phyloP scores from a whole-genome alignment of 345 rosid species.

The Excoecaria cochinchinensis region DNA sequence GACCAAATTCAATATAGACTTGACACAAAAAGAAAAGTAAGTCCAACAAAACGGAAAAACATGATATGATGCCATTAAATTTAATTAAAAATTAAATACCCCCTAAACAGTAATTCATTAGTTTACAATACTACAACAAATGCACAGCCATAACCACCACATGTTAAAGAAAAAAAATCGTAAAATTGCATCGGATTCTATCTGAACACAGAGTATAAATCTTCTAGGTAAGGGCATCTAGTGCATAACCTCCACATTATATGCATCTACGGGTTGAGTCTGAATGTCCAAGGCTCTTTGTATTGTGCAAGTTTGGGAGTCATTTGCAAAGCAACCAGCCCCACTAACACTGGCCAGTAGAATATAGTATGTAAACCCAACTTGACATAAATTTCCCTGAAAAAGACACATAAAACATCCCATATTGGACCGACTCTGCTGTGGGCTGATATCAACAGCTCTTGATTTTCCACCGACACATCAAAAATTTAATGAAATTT shows the following conservation, averaged over 20 bases:
- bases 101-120: background rate
- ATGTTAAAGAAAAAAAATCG: constrained; percentile 5
- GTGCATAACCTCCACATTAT: constrained; percentile 16
- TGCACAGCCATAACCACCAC: background rate
- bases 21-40: background rate
- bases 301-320: constrained; percentile 15
- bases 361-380: constrained; percentile 20
- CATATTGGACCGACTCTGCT: background rate
- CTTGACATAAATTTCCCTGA: constrained; percentile 27
- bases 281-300: constrained; percentile 13
- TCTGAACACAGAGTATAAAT: constrained; percentile 16
- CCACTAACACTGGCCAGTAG: constrained; percentile 15
- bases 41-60: background rate
- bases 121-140: background rate
- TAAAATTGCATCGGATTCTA: constrained; percentile 14
- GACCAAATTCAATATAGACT: background rate
- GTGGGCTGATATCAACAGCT: background rate
- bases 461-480: background rate
- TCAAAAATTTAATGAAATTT: background rate
- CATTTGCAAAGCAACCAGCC: constrained; percentile 9
- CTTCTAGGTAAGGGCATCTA: background rate
- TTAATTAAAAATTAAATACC: background rate
- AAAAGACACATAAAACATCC: constrained; percentile 10
- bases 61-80: background rate
- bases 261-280: constrained; percentile 5